Evolutionary conservation across 768 basidiomycete genomes (phyloP), one percentile per base, ranked within the genome.

Genomic region (Pleurotus cornucopiae): DNA sequence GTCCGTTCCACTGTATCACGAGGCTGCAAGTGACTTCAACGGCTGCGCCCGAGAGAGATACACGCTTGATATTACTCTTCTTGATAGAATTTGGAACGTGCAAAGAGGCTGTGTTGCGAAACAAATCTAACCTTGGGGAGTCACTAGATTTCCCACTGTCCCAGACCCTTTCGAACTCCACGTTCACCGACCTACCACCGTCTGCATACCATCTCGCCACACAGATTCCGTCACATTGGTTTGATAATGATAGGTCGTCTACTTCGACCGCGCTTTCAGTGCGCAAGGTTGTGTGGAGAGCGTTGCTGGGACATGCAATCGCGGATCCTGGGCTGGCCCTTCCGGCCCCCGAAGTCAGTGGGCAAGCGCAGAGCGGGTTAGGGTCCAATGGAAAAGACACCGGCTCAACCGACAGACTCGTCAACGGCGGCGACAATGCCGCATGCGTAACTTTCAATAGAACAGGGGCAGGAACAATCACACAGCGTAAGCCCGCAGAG

Each of bases 251-350:
- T 38, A 64, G 58, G 11, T 60, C 73, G 7, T 58, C 62, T 23
- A 65, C 67, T 2, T 64, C 69, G 2, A 75, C 81, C 25, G 64
- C 70, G n/a, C 71, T 86, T 1, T 78, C 86, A 2, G 67, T 85
- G 45, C 77, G 82, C 16, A 91, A 91, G 64, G 80, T 89, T 46
- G 80, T 82, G 9, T 91, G 86, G 79, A 77, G 89, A 9, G 88
- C 88, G 0, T 71, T 89, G 16, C 23, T 52, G 39, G 51, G 51
- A 18, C 51, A 26, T 11, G 16, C 40, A 18, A 39, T 52, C 16
- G 39, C 38, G 30, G 30, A 11, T 11, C 30, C 30, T 11, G 30
- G 30, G 7, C 3, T 34, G 6, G 30, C 30, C 11, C 30, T 34
- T 7, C 30, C 30, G 30, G 30, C 30, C 7, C 30, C 30, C 30